phyloP scores from a whole-genome alignment of 2,329 filamentous ascomycete species.

The Zarea fungicola region DNA sequence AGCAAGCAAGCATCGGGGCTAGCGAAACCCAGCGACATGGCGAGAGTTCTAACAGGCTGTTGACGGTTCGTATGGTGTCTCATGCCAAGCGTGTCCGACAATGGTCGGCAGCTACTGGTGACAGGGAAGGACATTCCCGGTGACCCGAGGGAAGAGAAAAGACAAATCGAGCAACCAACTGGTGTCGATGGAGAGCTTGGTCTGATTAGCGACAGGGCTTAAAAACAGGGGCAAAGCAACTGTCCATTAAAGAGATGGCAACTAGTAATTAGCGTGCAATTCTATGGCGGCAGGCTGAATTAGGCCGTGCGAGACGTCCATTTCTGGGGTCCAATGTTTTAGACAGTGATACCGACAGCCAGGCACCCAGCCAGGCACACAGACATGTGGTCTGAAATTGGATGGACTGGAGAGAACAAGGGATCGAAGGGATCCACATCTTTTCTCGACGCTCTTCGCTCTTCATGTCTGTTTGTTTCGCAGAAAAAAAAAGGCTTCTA shows the following conservation, averaged over 20 bases:
- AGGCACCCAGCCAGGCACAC: too few relatives aligned
- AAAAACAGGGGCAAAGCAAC: background rate
- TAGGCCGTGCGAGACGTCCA: background rate
- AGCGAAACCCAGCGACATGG: conserved; percentile 1
- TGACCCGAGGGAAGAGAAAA: conserved; percentile 8
- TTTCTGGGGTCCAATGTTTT: background rate
- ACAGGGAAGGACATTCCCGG: conserved; percentile 1
- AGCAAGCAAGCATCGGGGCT: background rate
- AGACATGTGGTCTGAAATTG: background rate
- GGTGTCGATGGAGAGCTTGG: background rate
- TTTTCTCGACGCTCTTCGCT: background rate
- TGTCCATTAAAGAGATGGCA: background rate
- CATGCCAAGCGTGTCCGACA: background rate
- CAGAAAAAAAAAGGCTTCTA: too few relatives aligned
- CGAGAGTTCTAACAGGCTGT: background rate
- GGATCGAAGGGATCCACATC: conserved; percentile 5
- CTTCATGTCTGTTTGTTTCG: too few relatives aligned
- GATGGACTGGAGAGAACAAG: background rate
- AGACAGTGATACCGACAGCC: conserved; percentile 6
- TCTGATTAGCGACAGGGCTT: background rate
- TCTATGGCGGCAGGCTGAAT: too few relatives aligned
- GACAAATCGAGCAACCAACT: background rate
- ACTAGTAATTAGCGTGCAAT: too few relatives aligned
- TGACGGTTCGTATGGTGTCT: conserved; percentile 7
- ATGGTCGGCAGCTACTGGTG: conserved; percentile 1